Evolutionary conservation across 257 asterid species (phyloP), one percentile per base, ranked within the genome.

Genomic region (Nicotiana attenuata): DNA sequence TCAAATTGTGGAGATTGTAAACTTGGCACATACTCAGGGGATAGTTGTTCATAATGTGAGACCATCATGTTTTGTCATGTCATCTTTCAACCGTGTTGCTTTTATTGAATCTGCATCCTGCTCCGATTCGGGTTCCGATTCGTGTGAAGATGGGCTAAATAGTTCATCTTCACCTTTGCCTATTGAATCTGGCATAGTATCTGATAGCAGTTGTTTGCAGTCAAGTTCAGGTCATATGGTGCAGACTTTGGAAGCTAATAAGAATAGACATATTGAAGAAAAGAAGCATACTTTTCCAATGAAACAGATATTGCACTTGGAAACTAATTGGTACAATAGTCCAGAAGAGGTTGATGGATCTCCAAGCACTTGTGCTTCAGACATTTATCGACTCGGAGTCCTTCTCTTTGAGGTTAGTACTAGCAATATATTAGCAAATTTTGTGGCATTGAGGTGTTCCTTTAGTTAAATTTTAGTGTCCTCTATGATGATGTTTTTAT

Each of bases 51-150:
- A 94, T 81, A 93, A 92, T 89, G 93, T 96, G 17, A 81, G 98
- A 28, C 99, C 99, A 16, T 96, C 99, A 2, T 96, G 98, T 86
- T 96, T 96, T 66, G 85, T 94, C 65, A 92, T 96, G 97, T 96
- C 98, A 59, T 92, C 97, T 0, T 87, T 88, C 26, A 92, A 93
- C 33, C 92, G 94, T 17, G 94, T 96, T 45, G 91, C 98, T 5
- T 94, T 96, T 82, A 91, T 96, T 52, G 98, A 94, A 77, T 94
- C 98, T 41, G 97, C 94, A 14, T 93, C 99, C 50, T 91, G 97
- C 83, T 93, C 97, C 2, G 97, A 92, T 83, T 86, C 93, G 5
- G 90, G 94, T 56, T 92, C 91, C 5, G 98, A 87, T 83, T 93
- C 97, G 50, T 82, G 61, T 10, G 97, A 92, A 84, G 91, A 88